A percentile compares a stretch with the other conserved stretches of the same genome.
Evolutionary conservation across 352 stramenopile species (phyloP).

Genomic region (Phytopythium oedochilum): DNA sequence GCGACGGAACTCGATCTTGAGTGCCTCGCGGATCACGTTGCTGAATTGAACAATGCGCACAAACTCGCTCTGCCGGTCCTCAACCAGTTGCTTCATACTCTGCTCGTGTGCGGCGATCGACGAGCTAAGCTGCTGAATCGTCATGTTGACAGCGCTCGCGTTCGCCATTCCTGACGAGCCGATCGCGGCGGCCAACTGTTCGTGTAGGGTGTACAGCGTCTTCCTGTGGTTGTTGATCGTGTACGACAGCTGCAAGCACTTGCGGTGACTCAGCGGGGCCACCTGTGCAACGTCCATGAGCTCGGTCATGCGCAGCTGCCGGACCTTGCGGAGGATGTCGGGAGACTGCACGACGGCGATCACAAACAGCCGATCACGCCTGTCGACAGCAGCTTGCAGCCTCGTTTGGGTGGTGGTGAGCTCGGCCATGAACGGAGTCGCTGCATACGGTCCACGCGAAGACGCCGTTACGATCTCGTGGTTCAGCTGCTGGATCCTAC

Average conservation of each 20-base stretch:
- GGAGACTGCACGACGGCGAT: slow-evolving; percentile 51
- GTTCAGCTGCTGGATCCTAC: slow-evolving; percentile 31
- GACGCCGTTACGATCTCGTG: slow-evolving; percentile 39
- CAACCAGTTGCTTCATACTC: slow-evolving; percentile 28
- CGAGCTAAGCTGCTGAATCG: slow-evolving; percentile 34
- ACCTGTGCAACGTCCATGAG: slow-evolving; percentile 65
- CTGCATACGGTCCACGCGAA: slow-evolving; percentile 34
- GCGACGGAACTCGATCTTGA: slow-evolving; percentile 37
- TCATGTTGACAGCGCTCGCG: slow-evolving; percentile 29
- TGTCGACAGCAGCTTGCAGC: slow-evolving; percentile 21
- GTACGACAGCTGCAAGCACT: slow-evolving; percentile 45
- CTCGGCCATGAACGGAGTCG: slow-evolving; percentile 17
- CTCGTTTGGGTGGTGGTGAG: slow-evolving; percentile 23
- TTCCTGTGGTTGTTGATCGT: slow-evolving; percentile 39
- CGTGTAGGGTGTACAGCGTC: slow-evolving; percentile 29
- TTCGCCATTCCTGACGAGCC: slow-evolving; percentile 21
- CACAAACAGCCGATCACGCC: slow-evolving; percentile 35
- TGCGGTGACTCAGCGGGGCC: slow-evolving; percentile 40
- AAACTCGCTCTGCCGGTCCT: slow-evolving; percentile 62
- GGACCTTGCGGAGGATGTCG: slow-evolving; percentile 49
- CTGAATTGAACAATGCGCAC: slow-evolving; percentile 75
- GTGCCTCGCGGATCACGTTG: slow-evolving; percentile 29
- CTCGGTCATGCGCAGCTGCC: slow-evolving; percentile 37
- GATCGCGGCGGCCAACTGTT: slow-evolving; percentile 34
- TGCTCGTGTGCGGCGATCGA: slow-evolving; percentile 43